A percentile compares a stretch with the other conserved stretches of the same genome.
These are phyloP conservation scores for Aspergillus tanneri DNA, from an alignment of 2,329 filamentous ascomycete species.

Conservation along the genomic window DNA sequence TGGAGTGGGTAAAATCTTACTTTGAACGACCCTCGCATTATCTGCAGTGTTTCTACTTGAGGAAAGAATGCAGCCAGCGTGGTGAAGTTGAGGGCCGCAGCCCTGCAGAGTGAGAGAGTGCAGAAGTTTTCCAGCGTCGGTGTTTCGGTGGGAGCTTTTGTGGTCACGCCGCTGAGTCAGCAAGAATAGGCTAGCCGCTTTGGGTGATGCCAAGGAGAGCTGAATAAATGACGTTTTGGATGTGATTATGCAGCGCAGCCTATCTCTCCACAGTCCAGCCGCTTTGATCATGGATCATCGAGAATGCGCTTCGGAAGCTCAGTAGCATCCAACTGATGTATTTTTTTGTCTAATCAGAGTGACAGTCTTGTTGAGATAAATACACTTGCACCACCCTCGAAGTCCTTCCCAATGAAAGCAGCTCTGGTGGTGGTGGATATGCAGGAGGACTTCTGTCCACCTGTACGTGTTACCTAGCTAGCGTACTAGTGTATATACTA, in stretches of 20 bases:
- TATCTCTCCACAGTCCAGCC: too few species aligned
- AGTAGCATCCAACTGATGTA: too few species aligned
- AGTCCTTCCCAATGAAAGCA: conserved; percentile 40
- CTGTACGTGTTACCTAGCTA: conserved; percentile 56
- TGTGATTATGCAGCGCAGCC: too few species aligned
- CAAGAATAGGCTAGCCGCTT: background rate
- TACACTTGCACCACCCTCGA: too few species aligned
- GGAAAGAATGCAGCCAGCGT: background rate
- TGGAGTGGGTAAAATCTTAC: conserved; percentile 24
- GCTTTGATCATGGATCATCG: too few species aligned
- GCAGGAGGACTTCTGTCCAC: conserved; percentile 93
- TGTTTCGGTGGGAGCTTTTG: conserved; percentile 15
- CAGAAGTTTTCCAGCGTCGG: conserved; percentile 8
- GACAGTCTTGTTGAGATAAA: too few species aligned
- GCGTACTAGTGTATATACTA: conserved; percentile 2
- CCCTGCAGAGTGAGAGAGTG: conserved; percentile 23
- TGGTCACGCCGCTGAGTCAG: conserved; percentile 19
- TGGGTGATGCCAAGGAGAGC: too few species aligned
- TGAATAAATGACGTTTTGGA: too few species aligned
- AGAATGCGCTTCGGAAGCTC: too few species aligned
- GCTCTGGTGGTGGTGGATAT: conserved; percentile 79
- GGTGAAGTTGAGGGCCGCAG: conserved; percentile 26
- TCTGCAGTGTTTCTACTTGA: conserved; percentile 16
- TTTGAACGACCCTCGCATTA: conserved; percentile 32
- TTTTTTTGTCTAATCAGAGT: too few species aligned